Base-by-base conservation (phyloP, 345 rosid species). In the Rhodamnia argentea region DNA sequence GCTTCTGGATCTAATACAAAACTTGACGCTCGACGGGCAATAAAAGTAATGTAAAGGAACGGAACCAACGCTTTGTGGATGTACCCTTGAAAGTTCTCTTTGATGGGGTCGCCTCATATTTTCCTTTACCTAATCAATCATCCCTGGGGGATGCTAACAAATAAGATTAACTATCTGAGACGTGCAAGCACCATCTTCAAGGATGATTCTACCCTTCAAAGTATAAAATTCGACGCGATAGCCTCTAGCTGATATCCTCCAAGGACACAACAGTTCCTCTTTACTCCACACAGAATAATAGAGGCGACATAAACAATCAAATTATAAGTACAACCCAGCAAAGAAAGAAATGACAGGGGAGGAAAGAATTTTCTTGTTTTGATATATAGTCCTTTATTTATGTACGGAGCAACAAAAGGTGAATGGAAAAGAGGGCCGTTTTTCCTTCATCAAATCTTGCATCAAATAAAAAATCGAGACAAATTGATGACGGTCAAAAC, bases 221-320 rank as follows among this genome's bases (percentile, higher is more conserved):
- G 70, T n/a, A 59, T n/a, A 3, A 59, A 59, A n/a, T 5, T 59
- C 14, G 18, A 14, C 6, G 20, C 2, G n/a, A 27, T 0, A 27
- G 2, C 6, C 16, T 13, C 37, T 0, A n/a, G 10, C 10, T 2
- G 8, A 2, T 13, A 27, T 60, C 37, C 3, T 60, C 20, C 2
- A 2, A 60, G 20, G 20, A 60, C 27, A 13, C 37, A 60, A 60
- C 2, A 6, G 8, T 27, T 27, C n/a, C 20, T 56, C 9, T 27
- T 27, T 27, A 27, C 4, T 27, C 8, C n/a, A 15, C 11, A 27
- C 16, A 11, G 2, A 60, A n/a, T 27, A 60, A 60, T 27, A 3
- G 27, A 60, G 74, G 37, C 20, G 7, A 60, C 74, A 60, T 27
- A 9, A 60, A 60, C 20, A 27, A 27, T 1, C 3, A 27, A 6